Evolutionary conservation across 2,329 filamentous ascomycete species (phyloP), one percentile per base, ranked within the genome.

Genomic region (Drechslerella coelobrocha): DNA sequence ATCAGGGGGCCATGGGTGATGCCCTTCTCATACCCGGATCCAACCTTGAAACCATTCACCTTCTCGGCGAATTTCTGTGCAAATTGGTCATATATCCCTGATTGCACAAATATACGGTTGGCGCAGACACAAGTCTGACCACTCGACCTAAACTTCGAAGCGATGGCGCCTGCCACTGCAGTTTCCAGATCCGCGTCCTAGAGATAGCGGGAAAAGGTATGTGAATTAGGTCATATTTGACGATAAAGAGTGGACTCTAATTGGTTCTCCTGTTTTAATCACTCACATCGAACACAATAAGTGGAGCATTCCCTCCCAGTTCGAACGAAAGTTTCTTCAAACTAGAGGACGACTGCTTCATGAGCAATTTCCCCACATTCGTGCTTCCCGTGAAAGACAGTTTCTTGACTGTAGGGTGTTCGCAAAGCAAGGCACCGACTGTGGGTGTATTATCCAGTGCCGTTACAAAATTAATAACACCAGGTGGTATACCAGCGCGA

Each of bases 81-180:
- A 75, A 95, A 95, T 37, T 84, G 81, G 75, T 93, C 89, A 80
- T 94, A 92, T 78, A 95, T 85, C 68, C 86, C 88, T 34, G 83
- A 82, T 78, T 95, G 91, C 7, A 95, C 84, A 78, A 89, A 93
- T 73, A 95, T 85, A 27, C 91, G 84, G 81, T 95, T 95, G 24
- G 90, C 90, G 76, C 89, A 92, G 21, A 97, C 92, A 79, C 94
- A 99, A 0, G 94, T 97, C 83, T 99, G 94, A 34, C 94, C 94
- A 0, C 91, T 95, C 37, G 89, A 91, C 60, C 94, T 89, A 86
- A 97, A 97, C 79, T 97, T 99, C 76, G 86, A 92, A 23, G 88
- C 82, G 59, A 97, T 85, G 51, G 92, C 92, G 24, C 92, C 93
- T 0, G 86, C 81, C 0, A 97, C 91, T 1, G 94, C 94, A 2